Base-by-base conservation (phyloP, 2,329 filamentous ascomycete species). In the Fusarium setosum region DNA sequence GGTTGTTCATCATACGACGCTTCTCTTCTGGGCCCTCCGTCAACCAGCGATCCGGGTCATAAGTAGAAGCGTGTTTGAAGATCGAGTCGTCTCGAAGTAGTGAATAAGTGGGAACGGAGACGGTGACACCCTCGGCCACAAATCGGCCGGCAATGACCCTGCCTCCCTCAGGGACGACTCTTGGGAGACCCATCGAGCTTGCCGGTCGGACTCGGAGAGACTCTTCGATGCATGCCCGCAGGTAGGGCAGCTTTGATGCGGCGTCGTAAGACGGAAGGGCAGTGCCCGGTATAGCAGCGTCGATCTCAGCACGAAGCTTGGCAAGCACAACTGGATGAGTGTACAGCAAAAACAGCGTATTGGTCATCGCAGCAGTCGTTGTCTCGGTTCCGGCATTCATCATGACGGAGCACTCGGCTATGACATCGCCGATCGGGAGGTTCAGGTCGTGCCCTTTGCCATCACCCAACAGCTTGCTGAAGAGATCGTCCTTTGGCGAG, bases 351-450 rank as follows among this genome's bases (percentile, higher is more conserved):
- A 32, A 59, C 6, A 51, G 9, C 3, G 23, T 29, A 6, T 18
- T 48, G 8, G 56, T 59, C 35, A 59, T 10, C 13, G 56, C 56
- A 8, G 56, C 50, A 3, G 56, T 55, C 2, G 56, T 59, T 5
- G 56, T 59, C 38, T 59, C 50, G 12, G 56, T 59, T 3, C 56
- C 56, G 6, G 56, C 56, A 31, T 59, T 59, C 31, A 42, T 45
- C 56, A 59, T 54, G 23, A 45, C 35, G 9, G 37, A 38, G 13
- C 37, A 49, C 26, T 59, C 56, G 4, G 56, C 37, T 4, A 50
- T n/a, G 11, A 59, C 6, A 32, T 51, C 37, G 8, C 57, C 57
- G 31, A n/a, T 5, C 24, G 17, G 5, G 32, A 29, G 38, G 31
- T 41, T 15, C 32, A 13, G 9, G 21, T 24, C 23, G 42, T 18